phyloP scores from a whole-genome alignment of 306 rosid genomes.

The Crotalaria pallida region DNA sequence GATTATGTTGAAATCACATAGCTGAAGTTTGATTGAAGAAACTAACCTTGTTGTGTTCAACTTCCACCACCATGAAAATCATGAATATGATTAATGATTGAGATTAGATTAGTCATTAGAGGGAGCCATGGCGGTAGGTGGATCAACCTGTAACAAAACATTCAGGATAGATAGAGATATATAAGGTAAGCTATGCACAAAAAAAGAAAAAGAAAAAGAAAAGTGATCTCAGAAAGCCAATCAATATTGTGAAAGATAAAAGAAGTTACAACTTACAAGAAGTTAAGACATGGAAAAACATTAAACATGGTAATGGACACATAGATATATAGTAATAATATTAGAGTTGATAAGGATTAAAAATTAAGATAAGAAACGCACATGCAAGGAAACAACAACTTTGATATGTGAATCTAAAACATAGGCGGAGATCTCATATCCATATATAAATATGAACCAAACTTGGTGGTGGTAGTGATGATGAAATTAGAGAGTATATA shows the following conservation, averaged over 20 bases:
- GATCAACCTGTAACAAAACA: slow-evolving; percentile 34
- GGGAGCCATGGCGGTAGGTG: slow-evolving; percentile 20
- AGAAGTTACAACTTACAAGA: slow-evolving; percentile 28
- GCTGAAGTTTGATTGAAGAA: slow-evolving; percentile 23
- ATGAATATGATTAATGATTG: not conserved
- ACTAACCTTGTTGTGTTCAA: slow-evolving; percentile 21
- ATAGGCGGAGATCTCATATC: not conserved
- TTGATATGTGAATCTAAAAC: slow-evolving; percentile 30
- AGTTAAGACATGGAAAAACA: slow-evolving; percentile 27
- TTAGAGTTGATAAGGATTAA: slow-evolving; percentile 7
- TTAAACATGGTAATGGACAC: not conserved
- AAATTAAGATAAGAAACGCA: slow-evolving; percentile 28
- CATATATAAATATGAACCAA: not conserved
- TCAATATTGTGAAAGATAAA: slow-evolving; percentile 19
- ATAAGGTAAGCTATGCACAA: not conserved
- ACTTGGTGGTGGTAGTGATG: slow-evolving; percentile 21
- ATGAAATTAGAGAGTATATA: slow-evolving; percentile 12
- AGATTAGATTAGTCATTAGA: slow-evolving; percentile 30
- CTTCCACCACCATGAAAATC: slow-evolving; percentile 20
- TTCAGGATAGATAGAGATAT: not conserved
- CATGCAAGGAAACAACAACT: slow-evolving; percentile 16
- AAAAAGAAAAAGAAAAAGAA: no score
- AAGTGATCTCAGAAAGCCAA: not conserved
- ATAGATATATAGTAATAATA: not conserved
- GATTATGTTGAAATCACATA: not conserved